Evolutionary conservation across 768 basidiomycete species (phyloP), one percentile per base, ranked within the genome.

Genomic region (Sporobolomyces pararoseus): DNA sequence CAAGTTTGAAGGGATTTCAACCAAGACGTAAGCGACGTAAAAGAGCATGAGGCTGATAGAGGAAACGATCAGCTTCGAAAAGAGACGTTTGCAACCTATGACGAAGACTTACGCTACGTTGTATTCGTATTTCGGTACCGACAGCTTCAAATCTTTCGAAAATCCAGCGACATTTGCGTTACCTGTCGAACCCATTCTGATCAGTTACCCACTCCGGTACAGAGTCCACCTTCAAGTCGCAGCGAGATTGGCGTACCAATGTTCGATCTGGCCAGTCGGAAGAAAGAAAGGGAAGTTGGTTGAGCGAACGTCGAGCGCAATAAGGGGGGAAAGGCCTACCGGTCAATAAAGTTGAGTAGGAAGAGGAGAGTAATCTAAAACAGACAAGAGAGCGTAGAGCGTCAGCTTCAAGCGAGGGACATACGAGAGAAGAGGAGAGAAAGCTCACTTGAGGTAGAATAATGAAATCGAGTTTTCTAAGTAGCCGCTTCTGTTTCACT

Each of bases 321-420:
- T 10, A 27, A 3, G 32, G 32, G 2, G 5, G n/a, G 39, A 25
- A 37, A 35, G 39, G n/a, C n/a, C n/a, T 21, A 35, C 14, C 49
- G 59, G 25, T 68, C 72, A 19, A 73, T 66, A 37, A 73, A 73
- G 61, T 73, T 73, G 50, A 73, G 62, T 10, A 73, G 65, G 65
- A 73, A 73, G 62, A 73, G 65, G 14, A 73, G 34, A 14, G 72
- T 66, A 27, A 52, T 50, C 49, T 50, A n/a, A n/a, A n/a, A n/a
- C n/a, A n/a, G n/a, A n/a, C n/a, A 62, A 23, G 25, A 12, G 35
- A 66, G 34, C 44, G 46, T 54, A 23, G 10, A 32, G 32, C 2
- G 23, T 7, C 19, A 32, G 61, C 23, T 21, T 7, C 29, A 3
- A 35, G 52, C 19, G 21, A 49, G 10, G 1, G 35, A 17, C 39